Percentiles rank a stretch among this genome's conserved stretches.
These are phyloP conservation scores for Apophysomyces ossiformis DNA, from an alignment of 371 early-diverging fungal species.

Conservation along the genomic window DNA sequence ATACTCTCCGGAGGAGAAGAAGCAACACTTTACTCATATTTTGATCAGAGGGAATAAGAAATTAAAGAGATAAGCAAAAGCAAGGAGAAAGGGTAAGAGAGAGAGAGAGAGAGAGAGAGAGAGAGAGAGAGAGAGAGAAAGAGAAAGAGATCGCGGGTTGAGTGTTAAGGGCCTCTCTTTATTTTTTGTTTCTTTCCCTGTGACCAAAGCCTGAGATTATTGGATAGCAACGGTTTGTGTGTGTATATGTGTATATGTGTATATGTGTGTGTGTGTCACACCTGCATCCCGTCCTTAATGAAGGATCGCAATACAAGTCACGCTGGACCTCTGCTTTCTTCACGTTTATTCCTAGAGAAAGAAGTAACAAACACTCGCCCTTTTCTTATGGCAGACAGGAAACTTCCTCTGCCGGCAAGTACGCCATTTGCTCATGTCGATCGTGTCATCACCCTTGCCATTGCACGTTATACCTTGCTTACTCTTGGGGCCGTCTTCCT, in stretches of 20 bases:
- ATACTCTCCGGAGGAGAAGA: background rate
- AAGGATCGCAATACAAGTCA: background rate
- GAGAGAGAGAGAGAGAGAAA: background rate
- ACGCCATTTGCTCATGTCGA: background rate
- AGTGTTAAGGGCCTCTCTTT: too few relatives aligned
- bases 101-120: background rate
- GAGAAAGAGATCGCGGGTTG: background rate
- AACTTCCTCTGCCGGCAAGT: background rate
- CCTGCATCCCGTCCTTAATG: background rate
- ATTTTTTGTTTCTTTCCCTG: background rate
- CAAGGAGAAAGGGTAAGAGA: too few relatives aligned
- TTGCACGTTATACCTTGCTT: background rate
- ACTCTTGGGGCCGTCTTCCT: slow-evolving; percentile 1
- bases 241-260: background rate
- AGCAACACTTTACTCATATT: background rate
- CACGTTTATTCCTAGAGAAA: background rate
- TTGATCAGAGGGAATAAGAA: background rate
- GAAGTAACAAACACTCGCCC: background rate
- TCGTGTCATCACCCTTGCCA: background rate
- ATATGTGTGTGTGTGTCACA: slow-evolving; percentile 1
- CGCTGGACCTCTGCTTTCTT: background rate
- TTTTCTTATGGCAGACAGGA: background rate
- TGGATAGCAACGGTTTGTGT: background rate
- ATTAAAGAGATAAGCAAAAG: too few relatives aligned
- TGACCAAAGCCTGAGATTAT: background rate